phyloP scores from a whole-genome alignment of 495 filamentous ascomycete species.

The Aeminium ludgeri region DNA sequence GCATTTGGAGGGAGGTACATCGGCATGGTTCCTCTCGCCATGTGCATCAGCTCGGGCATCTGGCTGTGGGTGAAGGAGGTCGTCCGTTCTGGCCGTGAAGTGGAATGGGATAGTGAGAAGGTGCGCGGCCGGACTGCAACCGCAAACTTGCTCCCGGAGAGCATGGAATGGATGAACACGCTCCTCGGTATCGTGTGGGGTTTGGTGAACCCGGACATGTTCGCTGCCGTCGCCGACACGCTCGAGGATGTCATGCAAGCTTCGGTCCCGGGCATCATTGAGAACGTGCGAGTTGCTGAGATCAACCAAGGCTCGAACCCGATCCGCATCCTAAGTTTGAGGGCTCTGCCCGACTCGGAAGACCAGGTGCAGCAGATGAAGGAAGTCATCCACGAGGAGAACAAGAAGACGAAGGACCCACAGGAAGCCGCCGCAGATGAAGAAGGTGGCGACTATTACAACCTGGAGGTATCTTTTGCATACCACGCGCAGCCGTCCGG shows the following conservation, averaged over 20 bases:
- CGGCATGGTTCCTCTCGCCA: conserved; percentile 54
- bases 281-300: conserved; percentile 90
- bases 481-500: conserved; percentile 74
- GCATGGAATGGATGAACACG: conserved; percentile 89
- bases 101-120: conserved; percentile 81
- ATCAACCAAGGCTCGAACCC: conserved; percentile 89
- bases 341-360: conserved; percentile 58
- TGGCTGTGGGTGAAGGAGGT: conserved; percentile 83
- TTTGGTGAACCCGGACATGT: conserved; percentile 85
- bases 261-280: conserved; percentile 70
- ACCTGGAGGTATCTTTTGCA: conserved; percentile 80
- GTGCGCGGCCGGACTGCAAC: conserved; percentile 62
- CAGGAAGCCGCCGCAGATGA: conserved; percentile 79
- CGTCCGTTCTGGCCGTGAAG: conserved; percentile 57
- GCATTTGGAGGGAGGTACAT: conserved; percentile 61
- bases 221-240: conserved; percentile 51
- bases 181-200: conserved; percentile 71
- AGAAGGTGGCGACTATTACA: conserved; percentile 86
- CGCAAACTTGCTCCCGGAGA: conserved; percentile 80
- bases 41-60: conserved; percentile 53
- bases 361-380: conserved; percentile 62
- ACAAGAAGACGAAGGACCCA: conserved; percentile 65
- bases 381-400: conserved; percentile 56
- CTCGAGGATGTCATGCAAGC: conserved; percentile 94
- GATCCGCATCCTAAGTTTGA: conserved; percentile 71